phyloP scores from a whole-genome alignment of 2,329 filamentous ascomycete species.

The Fusarium tricinctum region DNA sequence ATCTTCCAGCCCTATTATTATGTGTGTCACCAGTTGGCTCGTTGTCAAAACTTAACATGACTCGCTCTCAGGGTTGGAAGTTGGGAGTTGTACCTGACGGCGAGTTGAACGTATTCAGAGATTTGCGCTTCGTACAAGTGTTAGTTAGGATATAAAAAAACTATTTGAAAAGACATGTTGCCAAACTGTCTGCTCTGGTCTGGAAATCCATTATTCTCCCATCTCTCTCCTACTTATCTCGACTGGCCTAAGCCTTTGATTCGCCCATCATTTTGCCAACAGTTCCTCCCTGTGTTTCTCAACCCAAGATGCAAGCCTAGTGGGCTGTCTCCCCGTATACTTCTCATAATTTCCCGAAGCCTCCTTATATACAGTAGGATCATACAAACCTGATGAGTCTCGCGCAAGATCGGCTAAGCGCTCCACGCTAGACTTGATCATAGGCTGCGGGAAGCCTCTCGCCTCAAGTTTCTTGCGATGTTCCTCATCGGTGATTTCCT shows the following conservation, averaged over 20 bases:
- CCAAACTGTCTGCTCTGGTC: too few relatives aligned
- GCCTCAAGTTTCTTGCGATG: conserved; percentile 2
- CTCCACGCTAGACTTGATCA: conserved; percentile 5
- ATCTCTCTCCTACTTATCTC: neutral
- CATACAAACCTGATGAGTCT: neutral
- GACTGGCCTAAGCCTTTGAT: neutral
- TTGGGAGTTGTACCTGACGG: too few relatives aligned
- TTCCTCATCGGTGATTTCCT: conserved; percentile 1
- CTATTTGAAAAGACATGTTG: too few relatives aligned
- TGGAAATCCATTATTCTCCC: neutral
- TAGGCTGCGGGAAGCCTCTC: neutral
- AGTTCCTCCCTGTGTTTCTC: conserved; percentile 15
- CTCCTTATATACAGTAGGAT: neutral
- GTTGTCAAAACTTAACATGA: too few relatives aligned
- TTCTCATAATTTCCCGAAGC: conserved; percentile 15
- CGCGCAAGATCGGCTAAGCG: neutral
- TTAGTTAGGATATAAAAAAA: too few relatives aligned
- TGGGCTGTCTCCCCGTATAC: conserved; percentile 25
- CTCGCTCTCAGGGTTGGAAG: too few relatives aligned
- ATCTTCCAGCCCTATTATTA: too few relatives aligned
- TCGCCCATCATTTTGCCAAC: neutral
- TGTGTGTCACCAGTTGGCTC: too few relatives aligned
- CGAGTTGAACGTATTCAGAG: too few relatives aligned
- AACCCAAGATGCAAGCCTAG: conserved; percentile 13
- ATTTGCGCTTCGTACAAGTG: too few relatives aligned